These are phyloP conservation scores for Aspergillus biplanus DNA, from an alignment of 495 filamentous ascomycete genomes.

Conservation along the genomic window DNA sequence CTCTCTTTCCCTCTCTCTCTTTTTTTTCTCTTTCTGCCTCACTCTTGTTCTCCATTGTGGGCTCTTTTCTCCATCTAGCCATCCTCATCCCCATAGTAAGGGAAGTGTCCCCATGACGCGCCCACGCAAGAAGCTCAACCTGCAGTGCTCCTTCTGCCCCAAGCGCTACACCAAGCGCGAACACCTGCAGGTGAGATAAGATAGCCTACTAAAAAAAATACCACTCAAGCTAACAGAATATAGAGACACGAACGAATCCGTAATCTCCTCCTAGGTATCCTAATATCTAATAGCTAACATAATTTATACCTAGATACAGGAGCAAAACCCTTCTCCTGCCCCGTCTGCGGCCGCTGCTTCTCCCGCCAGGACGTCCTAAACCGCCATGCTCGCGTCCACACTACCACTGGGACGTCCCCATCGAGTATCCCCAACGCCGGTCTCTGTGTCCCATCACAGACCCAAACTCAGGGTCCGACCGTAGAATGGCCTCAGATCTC, in stretches of 20 bases:
- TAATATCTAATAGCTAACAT: background rate
- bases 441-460: background rate
- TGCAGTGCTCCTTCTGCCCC: conserved; percentile 4
- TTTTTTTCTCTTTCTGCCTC: too few species aligned
- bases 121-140: conserved; percentile 8
- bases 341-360: conserved; percentile 2
- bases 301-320: background rate
- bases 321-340: background rate
- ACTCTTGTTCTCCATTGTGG: too few species aligned
- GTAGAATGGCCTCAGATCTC: background rate
- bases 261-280: background rate
- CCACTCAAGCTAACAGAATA: background rate
- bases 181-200: background rate
- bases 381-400: conserved; percentile 7
- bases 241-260: conserved; percentile 8
- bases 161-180: conserved; percentile 16
- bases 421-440: background rate
- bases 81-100: background rate
- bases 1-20: background rate
- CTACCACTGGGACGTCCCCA: background rate
- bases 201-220: too few species aligned
- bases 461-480: background rate
- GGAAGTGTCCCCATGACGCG: conserved; percentile 1
- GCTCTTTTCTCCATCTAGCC: background rate
- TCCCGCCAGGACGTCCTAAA: conserved; percentile 11